Evolutionary conservation across 2,329 filamentous ascomycete species (phyloP), one percentile per base, ranked within the genome.

Genomic region (Venturia carpophila): DNA sequence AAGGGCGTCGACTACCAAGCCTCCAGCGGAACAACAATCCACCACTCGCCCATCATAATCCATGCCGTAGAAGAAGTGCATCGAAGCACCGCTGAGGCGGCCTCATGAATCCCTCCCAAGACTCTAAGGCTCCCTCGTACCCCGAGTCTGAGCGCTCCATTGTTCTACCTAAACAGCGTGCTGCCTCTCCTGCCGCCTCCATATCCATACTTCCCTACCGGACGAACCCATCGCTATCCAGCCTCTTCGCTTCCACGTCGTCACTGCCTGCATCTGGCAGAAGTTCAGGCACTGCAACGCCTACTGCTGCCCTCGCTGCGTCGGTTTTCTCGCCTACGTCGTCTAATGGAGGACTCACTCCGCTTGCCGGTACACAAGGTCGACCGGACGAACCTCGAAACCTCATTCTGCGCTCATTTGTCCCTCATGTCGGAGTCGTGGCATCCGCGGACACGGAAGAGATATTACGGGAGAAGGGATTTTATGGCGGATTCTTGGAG

Each of bases 371-470:
- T 65, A 72, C 68, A 56, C 80, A 78, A 60, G 47, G 24, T 39
- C 27, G 41, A 30, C 37, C 34, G 70, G 79, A 74, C 61, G 84
- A 87, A 71, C 79, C 82, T 62, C 77, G 83, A 65, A 81, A 82
- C 41, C 79, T 96, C 62, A 87, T 97, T 55, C 80, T 95, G 64
- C 87, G 88, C 66, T 88, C 92, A 2, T 96, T 96, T 73, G 90
- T 93, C 17, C 95, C 94, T 0, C 90, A 94, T 68, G 86, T 99
- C 58, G 90, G 90, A 7, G 85, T 99, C 37, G 88, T 92, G 70
- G 85, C 91, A n/a, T 96, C 93, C 17, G 79, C 84, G 19, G 93
- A 97, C 73, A 94, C 91, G 0, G 89, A 97, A 72, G 83, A 87
- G 66, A 77, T 99, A 66, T 83, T 92, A 64, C 82, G 81, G 66